Evolutionary conservation across 805 yeast species (phyloP), one percentile per base, ranked within the genome.

Genomic region (Sugiyamaella valdiviana): DNA sequence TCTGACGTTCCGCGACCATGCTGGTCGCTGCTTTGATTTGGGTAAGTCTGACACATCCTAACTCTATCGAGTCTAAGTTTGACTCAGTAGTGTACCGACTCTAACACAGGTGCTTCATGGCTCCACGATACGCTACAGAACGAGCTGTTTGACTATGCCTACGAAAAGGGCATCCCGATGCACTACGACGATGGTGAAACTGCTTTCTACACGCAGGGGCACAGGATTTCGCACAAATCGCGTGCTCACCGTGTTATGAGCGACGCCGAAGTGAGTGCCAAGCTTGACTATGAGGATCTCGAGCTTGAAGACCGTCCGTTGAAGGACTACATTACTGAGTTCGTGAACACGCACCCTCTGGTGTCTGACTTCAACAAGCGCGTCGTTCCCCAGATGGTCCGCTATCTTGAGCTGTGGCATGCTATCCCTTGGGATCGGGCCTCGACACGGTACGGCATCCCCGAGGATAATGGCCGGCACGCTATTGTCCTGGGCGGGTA

Each of bases 71-170:
- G 15, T 23, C 35, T 21, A 20, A 36, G 17, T 14, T n/a, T n/a
- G n/a, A n/a, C n/a, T n/a, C 14, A 95, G 48, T 63, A 82, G 6
- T 56, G 67, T 12, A 78, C 85, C 0, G 72, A 70, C 39, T 87
- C n/a, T n/a, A n/a, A n/a, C 61, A 54, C 87, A n/a, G 96, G 96
- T 0, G 96, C 95, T 0, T 77, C 89, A 3, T 89, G 96, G 96
- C 85, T 85, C 60, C 96, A 89, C 61, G 95, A 87, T 55, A 79
- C 89, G 0, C 65, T 87, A 36, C 71, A 75, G 29, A 89, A 89
- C 61, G 73, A 75, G 2, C 68, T 85, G 19, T 82, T 86, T 57
- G 73, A 75, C 39, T 77, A 75, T 48, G 79, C 71, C 5, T 63
- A 63, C 6, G 54, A 54, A 7, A 55, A 53, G 39, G 62, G 62